Conservation (phyloP, 225 moss, liverwort and hornwort genomes). For the Straminergon stramineum region DNA sequence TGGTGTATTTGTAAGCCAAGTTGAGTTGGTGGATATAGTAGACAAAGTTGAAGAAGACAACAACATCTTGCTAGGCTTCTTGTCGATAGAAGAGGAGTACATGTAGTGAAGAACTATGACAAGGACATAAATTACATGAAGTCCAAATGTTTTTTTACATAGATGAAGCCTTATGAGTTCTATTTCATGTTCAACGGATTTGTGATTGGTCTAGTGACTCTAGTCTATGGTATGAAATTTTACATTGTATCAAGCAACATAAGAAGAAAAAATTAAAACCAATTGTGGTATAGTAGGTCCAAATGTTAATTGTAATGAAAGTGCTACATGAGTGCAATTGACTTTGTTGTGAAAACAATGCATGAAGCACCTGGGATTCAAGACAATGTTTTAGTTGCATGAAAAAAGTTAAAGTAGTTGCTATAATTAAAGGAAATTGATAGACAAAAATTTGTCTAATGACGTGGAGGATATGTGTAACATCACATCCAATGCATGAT, state of each 20-base stretch:
- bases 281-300: not conserved
- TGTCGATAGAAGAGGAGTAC: too few species aligned
- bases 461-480: not conserved
- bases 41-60: too few species aligned
- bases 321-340: accelerated
- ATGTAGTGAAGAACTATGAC: too few species aligned
- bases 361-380: not conserved
- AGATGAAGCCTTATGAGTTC: not conserved
- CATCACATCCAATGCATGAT: accelerated
- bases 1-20: too few species aligned
- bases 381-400: not conserved
- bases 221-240: not conserved
- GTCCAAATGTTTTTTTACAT: not conserved
- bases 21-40: too few species aligned
- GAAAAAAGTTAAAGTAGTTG: not conserved
- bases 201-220: not conserved
- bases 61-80: too few species aligned
- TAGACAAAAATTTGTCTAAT: not conserved
- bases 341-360: not conserved
- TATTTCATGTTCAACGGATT: not conserved
- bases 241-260: accelerated
- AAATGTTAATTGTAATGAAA: accelerated
- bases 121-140: too few species aligned
- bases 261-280: not conserved
- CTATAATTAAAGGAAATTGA: accelerated